Evolutionary conservation across 1,284 basidiomycete genomes (phyloP).

Genomic region (Ustilago loliicola): DNA sequence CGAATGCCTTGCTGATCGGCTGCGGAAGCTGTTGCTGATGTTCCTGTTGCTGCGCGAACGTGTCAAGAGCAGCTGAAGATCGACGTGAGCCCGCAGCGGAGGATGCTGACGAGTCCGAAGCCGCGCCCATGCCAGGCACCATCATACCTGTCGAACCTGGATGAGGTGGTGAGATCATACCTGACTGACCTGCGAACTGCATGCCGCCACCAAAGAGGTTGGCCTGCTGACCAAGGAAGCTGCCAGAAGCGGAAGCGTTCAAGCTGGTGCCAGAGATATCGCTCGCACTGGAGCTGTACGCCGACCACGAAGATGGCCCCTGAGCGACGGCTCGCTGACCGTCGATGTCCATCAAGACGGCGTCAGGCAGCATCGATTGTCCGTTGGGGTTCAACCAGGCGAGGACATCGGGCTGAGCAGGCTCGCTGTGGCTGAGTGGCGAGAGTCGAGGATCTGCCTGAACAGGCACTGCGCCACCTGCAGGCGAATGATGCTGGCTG

Average conservation of each 20-base stretch:
- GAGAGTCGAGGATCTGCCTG: constrained; percentile 33
- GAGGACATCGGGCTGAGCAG: constrained; percentile 33
- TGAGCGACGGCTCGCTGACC: constrained; percentile 19
- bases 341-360: constrained; percentile 40
- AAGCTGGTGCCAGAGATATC: constrained; percentile 30
- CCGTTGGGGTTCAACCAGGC: constrained; percentile 37
- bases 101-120: constrained; percentile 35
- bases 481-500: constrained; percentile 43
- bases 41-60: constrained; percentile 18
- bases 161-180: constrained; percentile 21
- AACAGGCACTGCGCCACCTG: constrained; percentile 27
- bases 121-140: constrained; percentile 22
- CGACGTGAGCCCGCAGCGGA: constrained; percentile 35
- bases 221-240: constrained; percentile 11
- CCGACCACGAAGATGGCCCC: constrained; percentile 32
- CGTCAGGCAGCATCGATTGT: constrained; percentile 20
- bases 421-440: constrained; percentile 23
- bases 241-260: constrained; percentile 10
- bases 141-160: constrained; percentile 16
- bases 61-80: constrained; percentile 18
- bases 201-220: constrained; percentile 24
- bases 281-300: constrained; percentile 43
- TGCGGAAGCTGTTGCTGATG: constrained; percentile 29
- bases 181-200: constrained; percentile 17
- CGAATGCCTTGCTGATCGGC: constrained; percentile 12